Evolutionary conservation across 805 yeast species (phyloP).

Genomic region (Myxozyma melibiosi): DNA sequence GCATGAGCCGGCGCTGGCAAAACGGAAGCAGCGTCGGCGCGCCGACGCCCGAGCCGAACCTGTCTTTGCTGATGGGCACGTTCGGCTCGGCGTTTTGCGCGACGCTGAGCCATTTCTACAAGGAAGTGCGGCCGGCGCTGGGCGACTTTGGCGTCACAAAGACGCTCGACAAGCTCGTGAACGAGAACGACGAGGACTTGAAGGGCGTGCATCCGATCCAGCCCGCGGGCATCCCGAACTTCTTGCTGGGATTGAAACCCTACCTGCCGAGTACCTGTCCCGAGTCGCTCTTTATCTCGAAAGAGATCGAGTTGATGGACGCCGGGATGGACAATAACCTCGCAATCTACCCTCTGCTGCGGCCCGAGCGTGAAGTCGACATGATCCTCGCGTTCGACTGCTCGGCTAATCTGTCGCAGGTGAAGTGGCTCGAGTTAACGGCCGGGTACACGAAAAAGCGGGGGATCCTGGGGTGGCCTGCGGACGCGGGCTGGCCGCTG

Average conservation of each 20-base stretch:
- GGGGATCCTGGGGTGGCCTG: slow-evolving; percentile 36
- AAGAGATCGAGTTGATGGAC: slow-evolving; percentile 33
- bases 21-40: slow-evolving; percentile 28
- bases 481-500: slow-evolving; percentile 24
- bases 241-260: slow-evolving; percentile 28
- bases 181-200: slow-evolving; percentile 31
- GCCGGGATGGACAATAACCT: slow-evolving; percentile 38
- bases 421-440: slow-evolving; percentile 35
- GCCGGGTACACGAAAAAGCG: slow-evolving; percentile 34
- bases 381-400: slow-evolving; percentile 62
- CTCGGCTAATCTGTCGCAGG: slow-evolving; percentile 44
- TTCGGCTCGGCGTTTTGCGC: slow-evolving; percentile 39
- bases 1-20: slow-evolving; percentile 32
- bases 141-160: slow-evolving; percentile 14
- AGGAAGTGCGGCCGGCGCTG: slow-evolving; percentile 33
- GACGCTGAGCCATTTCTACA: slow-evolving; percentile 34
- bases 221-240: slow-evolving; percentile 35
- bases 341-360: slow-evolving; percentile 58
- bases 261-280: slow-evolving; percentile 30
- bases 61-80: slow-evolving; percentile 34
- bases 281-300: slow-evolving; percentile 17
- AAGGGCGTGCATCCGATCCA: slow-evolving; percentile 34
- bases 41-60: slow-evolving; percentile 30
- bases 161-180: slow-evolving; percentile 25
- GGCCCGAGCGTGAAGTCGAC: slow-evolving; percentile 59